Evolutionary conservation across 2,329 filamentous ascomycete species (phyloP).

Genomic region (Fusarium sp.): DNA sequence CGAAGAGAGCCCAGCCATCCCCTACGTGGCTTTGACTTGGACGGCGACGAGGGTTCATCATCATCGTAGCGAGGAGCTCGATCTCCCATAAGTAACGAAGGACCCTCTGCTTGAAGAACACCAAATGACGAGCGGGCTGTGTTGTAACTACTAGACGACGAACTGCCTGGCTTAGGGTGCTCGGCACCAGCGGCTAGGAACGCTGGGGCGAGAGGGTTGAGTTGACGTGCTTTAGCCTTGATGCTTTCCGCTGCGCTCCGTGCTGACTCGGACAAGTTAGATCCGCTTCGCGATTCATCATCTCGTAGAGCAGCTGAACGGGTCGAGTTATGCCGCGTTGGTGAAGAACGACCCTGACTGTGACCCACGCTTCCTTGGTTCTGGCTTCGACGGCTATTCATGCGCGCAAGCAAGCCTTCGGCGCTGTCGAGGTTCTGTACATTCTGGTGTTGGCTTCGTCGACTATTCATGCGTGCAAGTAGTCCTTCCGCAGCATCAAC

Average conservation of each 20-base stretch:
- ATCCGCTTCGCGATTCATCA: constrained; percentile 64
- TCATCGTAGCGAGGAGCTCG: constrained; percentile 47
- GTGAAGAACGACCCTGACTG: constrained; percentile 50
- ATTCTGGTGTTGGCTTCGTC: constrained; percentile 28
- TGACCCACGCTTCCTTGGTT: constrained; percentile 22
- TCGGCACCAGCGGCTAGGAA: constrained; percentile 43
- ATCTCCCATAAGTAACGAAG: constrained; percentile 55
- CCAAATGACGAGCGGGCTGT: constrained; percentile 65
- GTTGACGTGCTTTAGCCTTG: constrained; percentile 50
- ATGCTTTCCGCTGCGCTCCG: constrained; percentile 57
- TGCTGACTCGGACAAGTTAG: constrained; percentile 66
- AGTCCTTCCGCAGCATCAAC: constrained; percentile 65
- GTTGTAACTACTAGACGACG: constrained; percentile 59
- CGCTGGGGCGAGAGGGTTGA: constrained; percentile 47
- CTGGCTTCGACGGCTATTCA: constrained; percentile 47
- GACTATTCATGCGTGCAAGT: constrained; percentile 56
- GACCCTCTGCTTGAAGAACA: constrained; percentile 64
- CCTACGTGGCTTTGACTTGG: constrained; percentile 65
- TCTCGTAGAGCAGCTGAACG: constrained; percentile 51
- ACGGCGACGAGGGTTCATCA: constrained; percentile 62
- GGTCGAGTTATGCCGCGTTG: constrained; percentile 51
- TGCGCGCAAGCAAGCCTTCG: constrained; percentile 61
- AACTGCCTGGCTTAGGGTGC: constrained; percentile 52
- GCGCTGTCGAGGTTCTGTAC: constrained; percentile 56
- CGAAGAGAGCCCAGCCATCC: constrained; percentile 76